A percentile compares a stretch with the other conserved stretches of the same genome.
These are phyloP conservation scores for Crithidia fasciculata DNA, from an alignment of 208 protist genomes.

Conservation along the genomic window DNA sequence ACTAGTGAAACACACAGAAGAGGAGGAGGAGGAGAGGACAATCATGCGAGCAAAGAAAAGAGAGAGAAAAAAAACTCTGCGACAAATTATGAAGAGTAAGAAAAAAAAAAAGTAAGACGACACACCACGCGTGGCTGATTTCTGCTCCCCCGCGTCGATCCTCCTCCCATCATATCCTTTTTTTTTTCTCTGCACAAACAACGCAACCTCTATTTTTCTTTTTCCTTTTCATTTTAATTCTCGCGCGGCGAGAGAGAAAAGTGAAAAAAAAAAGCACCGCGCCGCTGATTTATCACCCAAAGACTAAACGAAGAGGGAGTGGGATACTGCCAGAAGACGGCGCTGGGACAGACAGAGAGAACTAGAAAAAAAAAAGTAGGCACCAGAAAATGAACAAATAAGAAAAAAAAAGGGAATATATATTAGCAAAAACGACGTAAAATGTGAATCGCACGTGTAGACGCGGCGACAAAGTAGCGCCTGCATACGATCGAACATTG, in stretches of 20 bases:
- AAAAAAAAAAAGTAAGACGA: neutral
- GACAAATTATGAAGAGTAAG: neutral
- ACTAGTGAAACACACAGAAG: neutral
- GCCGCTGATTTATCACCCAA: too few relatives aligned
- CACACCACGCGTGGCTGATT: neutral
- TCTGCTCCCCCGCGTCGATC: neutral
- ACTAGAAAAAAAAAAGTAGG: neutral
- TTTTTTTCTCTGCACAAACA: neutral
- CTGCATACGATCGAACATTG: too few relatives aligned
- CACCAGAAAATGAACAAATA: neutral
- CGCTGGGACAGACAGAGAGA: neutral
- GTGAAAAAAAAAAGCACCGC: neutral
- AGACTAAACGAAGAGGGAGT: too few relatives aligned
- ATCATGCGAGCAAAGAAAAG: neutral
- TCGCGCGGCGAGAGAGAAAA: neutral
- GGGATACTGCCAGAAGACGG: too few relatives aligned
- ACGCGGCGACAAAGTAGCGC: too few relatives aligned
- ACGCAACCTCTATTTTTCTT: too few relatives aligned
- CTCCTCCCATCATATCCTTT: neutral
- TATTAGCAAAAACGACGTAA: neutral
- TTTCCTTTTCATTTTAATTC: too few relatives aligned
- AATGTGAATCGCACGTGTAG: neutral
- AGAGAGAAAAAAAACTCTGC: neutral
- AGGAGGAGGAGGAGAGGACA: slow-evolving; percentile 19
- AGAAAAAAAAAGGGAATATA: too few relatives aligned